A percentile compares a stretch with the other conserved stretches of the same genome.
Conservation (phyloP, 768 basidiomycete genomes). For the Rhizopogon vesiculosus region DNA sequence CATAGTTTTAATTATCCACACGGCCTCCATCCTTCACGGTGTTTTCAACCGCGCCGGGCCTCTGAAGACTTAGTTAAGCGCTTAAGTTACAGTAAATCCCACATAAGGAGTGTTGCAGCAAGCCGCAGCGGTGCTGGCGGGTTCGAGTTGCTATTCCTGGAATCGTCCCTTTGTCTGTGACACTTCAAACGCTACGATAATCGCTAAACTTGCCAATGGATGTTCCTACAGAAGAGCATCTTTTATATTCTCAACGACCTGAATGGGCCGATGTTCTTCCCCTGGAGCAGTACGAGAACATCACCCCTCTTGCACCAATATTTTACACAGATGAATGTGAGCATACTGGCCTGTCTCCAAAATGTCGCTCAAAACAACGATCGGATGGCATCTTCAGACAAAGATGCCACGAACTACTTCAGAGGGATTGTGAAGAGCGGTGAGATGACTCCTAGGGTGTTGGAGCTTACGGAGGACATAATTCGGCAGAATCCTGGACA, state of each 20-base stretch:
- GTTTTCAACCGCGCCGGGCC: too few species aligned
- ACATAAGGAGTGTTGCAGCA: too few species aligned
- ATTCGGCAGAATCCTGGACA: conserved; percentile 94
- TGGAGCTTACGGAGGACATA: conserved; percentile 84
- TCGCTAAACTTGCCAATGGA: not conserved
- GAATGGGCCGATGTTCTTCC: conserved; percentile 83
- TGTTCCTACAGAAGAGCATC: conserved; percentile 1
- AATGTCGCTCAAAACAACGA: conserved; percentile 4
- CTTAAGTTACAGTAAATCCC: too few species aligned
- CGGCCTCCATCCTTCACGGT: too few species aligned
- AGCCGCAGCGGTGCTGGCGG: too few species aligned
- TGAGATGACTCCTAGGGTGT: conserved; percentile 77
- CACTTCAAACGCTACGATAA: too few species aligned
- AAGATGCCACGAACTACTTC: conserved; percentile 90
- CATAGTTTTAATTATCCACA: too few species aligned
- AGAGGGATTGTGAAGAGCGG: conserved; percentile 73
- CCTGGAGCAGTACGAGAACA: conserved; percentile 73
- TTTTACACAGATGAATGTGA: conserved; percentile 82
- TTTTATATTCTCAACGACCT: conserved; percentile 53
- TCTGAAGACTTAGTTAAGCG: too few species aligned
- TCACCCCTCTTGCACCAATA: conserved; percentile 84
- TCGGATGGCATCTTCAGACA: conserved; percentile 48
- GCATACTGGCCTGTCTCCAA: conserved; percentile 2
- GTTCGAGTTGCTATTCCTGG: too few species aligned
- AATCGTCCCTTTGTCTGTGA: too few species aligned